phyloP scores from a whole-genome alignment of 1,284 basidiomycete genomes.

The Coriolopsis trogii region DNA sequence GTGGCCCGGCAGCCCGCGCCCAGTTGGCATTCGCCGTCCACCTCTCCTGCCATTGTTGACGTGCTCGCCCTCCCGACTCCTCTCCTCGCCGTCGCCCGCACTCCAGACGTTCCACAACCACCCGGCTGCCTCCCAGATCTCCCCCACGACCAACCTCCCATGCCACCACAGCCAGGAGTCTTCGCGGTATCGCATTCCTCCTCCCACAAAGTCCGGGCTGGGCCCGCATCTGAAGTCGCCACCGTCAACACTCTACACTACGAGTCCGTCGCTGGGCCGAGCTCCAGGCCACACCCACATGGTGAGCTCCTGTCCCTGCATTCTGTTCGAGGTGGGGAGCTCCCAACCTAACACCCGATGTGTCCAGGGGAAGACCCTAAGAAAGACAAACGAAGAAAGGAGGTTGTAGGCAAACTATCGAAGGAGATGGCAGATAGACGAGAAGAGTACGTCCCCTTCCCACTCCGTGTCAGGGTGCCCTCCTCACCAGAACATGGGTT shows the following conservation, averaged over 20 bases:
- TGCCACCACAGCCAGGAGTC: slow-evolving; percentile 58
- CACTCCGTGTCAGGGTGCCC: neutral
- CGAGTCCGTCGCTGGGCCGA: slow-evolving; percentile 43
- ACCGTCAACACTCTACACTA: slow-evolving; percentile 31
- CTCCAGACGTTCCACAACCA: neutral
- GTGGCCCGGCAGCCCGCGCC: slow-evolving; percentile 7
- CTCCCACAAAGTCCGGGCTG: slow-evolving; percentile 42
- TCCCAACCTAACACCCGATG: slow-evolving; percentile 5
- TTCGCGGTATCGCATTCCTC: slow-evolving; percentile 50
- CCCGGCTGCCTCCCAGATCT: neutral
- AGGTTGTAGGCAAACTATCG: slow-evolving; percentile 64
- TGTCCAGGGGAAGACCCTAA: slow-evolving; percentile 43
- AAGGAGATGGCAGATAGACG: slow-evolving; percentile 72
- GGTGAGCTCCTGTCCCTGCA: slow-evolving; percentile 35
- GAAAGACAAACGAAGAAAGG: slow-evolving; percentile 66
- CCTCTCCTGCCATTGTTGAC: neutral
- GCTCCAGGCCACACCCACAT: slow-evolving; percentile 41
- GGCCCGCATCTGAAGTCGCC: slow-evolving; percentile 21
- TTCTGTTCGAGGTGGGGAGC: neutral
- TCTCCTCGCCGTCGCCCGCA: neutral
- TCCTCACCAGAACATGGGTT: neutral
- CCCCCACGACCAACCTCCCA: slow-evolving; percentile 20
- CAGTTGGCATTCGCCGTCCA: neutral
- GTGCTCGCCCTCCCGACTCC: neutral
- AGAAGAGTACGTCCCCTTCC: slow-evolving; percentile 60